These are phyloP conservation scores for Boletus bicolor DNA, from an alignment of 768 basidiomycete genomes.

Conservation along the genomic window DNA sequence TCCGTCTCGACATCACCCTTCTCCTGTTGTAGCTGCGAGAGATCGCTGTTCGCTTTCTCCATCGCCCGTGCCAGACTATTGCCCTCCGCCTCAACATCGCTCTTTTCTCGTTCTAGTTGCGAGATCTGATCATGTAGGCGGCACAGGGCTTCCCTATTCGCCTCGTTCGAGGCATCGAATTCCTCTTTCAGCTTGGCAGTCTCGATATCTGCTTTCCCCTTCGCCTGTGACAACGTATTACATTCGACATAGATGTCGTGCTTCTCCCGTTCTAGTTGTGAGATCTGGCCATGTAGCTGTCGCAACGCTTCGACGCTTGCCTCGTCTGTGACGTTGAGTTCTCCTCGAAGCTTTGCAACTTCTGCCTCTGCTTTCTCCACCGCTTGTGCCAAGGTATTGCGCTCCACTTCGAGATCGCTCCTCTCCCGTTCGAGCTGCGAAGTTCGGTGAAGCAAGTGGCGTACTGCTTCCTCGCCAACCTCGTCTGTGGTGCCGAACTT, in stretches of 20 bases:
- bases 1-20: conserved; percentile 61
- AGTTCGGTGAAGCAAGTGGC: conserved; percentile 74
- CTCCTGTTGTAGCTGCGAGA: conserved; percentile 9
- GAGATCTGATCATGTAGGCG: conserved; percentile 8
- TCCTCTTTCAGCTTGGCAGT: conserved; percentile 40
- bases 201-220: conserved; percentile 12
- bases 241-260: not conserved
- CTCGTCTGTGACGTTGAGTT: conserved; percentile 40
- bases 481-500: conserved; percentile 67
- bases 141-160: conserved; percentile 27
- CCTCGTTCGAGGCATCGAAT: conserved; percentile 49
- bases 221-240: not conserved
- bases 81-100: conserved; percentile 55
- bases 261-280: not conserved
- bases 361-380: not conserved
- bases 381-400: conserved; percentile 34
- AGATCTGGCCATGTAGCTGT: conserved; percentile 71
- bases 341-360: not conserved
- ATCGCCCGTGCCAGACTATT: conserved; percentile 41
- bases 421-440: conserved; percentile 66
- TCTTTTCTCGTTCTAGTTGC: conserved; percentile 32
- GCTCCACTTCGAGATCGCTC: conserved; percentile 44
- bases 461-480: conserved; percentile 66
- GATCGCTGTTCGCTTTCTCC: conserved; percentile 10
- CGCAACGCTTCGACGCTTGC: conserved; percentile 72